Evolutionary conservation across 345 rosid genomes (phyloP).

Genomic region (Microcos paniculata): DNA sequence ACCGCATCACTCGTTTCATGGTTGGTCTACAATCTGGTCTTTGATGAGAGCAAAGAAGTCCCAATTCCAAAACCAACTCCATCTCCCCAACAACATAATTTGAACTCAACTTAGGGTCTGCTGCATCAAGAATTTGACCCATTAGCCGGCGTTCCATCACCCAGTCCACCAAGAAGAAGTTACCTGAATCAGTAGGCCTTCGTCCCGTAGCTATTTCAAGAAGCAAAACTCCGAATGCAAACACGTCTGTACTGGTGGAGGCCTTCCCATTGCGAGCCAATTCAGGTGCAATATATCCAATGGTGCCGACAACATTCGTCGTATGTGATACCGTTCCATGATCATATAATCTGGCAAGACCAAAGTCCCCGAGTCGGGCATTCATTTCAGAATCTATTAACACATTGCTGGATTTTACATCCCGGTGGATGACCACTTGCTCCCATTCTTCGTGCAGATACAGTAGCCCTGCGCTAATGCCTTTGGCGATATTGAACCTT

Average conservation of each 20-base stretch:
- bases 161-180: slow-evolving; percentile 4
- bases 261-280: slow-evolving; percentile 65
- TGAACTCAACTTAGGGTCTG: neutral
- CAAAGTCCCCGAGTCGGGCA: slow-evolving; percentile 64
- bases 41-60: slow-evolving; percentile 5
- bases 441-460: slow-evolving; percentile 76
- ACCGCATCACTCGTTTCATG: neutral
- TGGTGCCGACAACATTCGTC: slow-evolving; percentile 57
- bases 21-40: neutral
- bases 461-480: slow-evolving; percentile 53
- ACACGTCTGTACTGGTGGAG: slow-evolving; percentile 60
- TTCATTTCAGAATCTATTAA: slow-evolving; percentile 65
- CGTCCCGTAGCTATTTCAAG: slow-evolving; percentile 62
- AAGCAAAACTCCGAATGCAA: slow-evolving; percentile 58
- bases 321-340: slow-evolving; percentile 58
- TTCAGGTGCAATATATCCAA: slow-evolving; percentile 78
- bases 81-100: neutral
- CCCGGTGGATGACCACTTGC: slow-evolving; percentile 74
- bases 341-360: slow-evolving; percentile 66
- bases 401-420: slow-evolving; percentile 74
- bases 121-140: neutral
- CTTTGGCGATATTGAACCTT: slow-evolving; percentile 55
- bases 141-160: neutral
- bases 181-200: slow-evolving; percentile 32
- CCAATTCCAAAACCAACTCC: neutral